These are phyloP conservation scores for Mycena rebaudengoi DNA, from an alignment of 768 basidiomycete genomes.

Conservation along the genomic window DNA sequence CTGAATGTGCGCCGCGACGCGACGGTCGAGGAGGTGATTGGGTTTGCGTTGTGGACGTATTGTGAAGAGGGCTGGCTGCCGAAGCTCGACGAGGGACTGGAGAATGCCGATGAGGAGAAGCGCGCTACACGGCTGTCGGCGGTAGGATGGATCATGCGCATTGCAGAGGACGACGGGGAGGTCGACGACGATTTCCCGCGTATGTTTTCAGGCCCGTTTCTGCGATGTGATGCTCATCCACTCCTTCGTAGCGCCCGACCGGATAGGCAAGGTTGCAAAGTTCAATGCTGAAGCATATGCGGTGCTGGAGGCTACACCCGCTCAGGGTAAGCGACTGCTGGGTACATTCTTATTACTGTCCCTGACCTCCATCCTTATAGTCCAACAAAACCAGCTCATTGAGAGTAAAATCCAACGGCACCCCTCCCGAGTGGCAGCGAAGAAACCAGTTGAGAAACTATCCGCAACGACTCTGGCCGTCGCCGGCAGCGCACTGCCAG, in stretches of 20 bases:
- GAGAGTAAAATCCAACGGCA: constrained; percentile 85
- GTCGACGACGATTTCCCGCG: constrained; percentile 99
- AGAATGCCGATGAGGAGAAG: constrained; percentile 68
- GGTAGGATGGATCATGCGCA: constrained; percentile 90
- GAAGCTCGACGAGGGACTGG: constrained; percentile 72
- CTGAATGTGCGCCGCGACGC: constrained; percentile 87
- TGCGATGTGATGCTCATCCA: constrained; percentile 7
- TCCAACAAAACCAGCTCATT: constrained; percentile 80
- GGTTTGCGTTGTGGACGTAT: constrained; percentile 90
- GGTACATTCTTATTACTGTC: not conserved
- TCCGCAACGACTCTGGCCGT: constrained; percentile 51
- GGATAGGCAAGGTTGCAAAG: constrained; percentile 83
- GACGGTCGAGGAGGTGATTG: constrained; percentile 94
- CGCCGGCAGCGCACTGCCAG: constrained; percentile 41
- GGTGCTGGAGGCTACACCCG: constrained; percentile 75
- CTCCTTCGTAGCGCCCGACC: constrained; percentile 80
- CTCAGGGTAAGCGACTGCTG: constrained; percentile 72
- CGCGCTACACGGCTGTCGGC: constrained; percentile 70
- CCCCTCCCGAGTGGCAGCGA: constrained; percentile 74
- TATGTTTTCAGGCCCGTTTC: constrained; percentile 49
- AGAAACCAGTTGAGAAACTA: constrained; percentile 62
- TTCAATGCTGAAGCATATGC: constrained; percentile 94
- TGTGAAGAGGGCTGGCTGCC: constrained; percentile 91
- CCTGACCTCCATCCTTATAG: constrained; percentile 39
- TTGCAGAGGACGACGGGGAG: constrained; percentile 97